Percentiles rank a stretch among this genome's conserved stretches.
Evolutionary conservation across 2,329 filamentous ascomycete genomes (phyloP).

Genomic region (Monosporascus ibericus): DNA sequence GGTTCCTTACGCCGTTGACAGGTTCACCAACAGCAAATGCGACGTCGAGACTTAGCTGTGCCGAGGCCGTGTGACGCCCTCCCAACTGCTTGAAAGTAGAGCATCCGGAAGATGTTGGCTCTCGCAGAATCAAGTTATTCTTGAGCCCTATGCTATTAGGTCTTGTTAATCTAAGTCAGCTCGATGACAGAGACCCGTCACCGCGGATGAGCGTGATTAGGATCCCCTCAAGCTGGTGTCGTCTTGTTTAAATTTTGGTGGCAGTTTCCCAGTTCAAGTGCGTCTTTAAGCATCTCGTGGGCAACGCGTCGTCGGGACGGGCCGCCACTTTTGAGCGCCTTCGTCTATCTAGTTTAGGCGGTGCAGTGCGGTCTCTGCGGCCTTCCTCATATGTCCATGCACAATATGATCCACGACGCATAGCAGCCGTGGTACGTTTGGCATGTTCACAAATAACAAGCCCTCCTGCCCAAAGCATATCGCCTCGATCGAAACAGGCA

Average conservation of each 20-base stretch:
- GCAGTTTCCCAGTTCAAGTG: not conserved
- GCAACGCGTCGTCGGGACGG: conserved; percentile 19
- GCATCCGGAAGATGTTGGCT: not conserved
- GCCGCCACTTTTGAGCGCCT: conserved; percentile 16
- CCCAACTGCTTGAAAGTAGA: not conserved
- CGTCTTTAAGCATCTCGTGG: conserved; percentile 2
- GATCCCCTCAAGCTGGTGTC: not conserved
- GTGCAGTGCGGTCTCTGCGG: conserved; percentile 11
- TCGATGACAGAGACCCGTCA: not conserved
- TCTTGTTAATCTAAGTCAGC: not conserved
- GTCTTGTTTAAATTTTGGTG: not conserved
- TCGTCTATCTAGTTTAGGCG: conserved; percentile 12
- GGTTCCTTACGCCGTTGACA: conserved; percentile 12
- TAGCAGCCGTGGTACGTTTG: conserved; percentile 20
- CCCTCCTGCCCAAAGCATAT: conserved; percentile 17
- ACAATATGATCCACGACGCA: conserved; percentile 20
- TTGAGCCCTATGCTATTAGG: not conserved
- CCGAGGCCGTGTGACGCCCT: not conserved
- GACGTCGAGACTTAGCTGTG: conserved; percentile 1
- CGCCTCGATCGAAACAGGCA: conserved; percentile 15
- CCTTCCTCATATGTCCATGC: conserved; percentile 12
- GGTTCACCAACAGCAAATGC: conserved; percentile 9
- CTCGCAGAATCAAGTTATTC: not conserved
- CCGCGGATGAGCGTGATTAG: not conserved
- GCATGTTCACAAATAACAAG: conserved; percentile 18